Conservation (phyloP, 2,329 filamentous ascomycete species). For the Canariomyces notabilis region DNA sequence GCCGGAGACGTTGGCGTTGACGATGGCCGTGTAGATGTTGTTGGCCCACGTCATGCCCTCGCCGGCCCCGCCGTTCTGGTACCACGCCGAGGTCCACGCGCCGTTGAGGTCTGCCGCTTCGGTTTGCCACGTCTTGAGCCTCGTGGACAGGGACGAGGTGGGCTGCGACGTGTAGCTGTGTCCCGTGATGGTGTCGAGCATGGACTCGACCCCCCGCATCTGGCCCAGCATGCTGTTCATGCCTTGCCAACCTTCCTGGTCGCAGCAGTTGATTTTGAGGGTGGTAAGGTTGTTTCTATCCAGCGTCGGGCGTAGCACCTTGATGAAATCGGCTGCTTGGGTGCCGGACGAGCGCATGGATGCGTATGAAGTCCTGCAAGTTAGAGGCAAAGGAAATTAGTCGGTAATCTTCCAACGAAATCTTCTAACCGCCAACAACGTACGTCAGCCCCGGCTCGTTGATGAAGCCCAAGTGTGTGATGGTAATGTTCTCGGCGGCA, state of each 20-base stretch:
- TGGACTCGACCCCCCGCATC: slow-evolving; percentile 35
- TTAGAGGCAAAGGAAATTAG: background rate
- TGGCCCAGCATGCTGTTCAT: slow-evolving; percentile 21
- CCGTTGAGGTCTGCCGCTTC: slow-evolving; percentile 41
- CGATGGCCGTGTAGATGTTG: slow-evolving; percentile 46
- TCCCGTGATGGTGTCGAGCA: slow-evolving; percentile 37
- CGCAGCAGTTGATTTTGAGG: slow-evolving; percentile 24
- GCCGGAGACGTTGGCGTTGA: slow-evolving; percentile 43
- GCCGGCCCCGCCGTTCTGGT: slow-evolving; percentile 38
- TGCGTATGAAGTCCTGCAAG: slow-evolving; percentile 25
- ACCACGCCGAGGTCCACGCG: slow-evolving; percentile 38
- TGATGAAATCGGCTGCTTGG: slow-evolving; percentile 35
- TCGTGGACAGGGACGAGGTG: slow-evolving; percentile 34
- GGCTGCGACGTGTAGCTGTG: slow-evolving; percentile 39
- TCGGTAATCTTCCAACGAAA: no score
- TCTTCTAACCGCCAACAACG: background rate
- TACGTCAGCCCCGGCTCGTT: slow-evolving; percentile 32
- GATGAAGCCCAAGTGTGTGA: slow-evolving; percentile 32
- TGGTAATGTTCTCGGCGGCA: slow-evolving; percentile 26
- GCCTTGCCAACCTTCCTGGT: slow-evolving; percentile 19
- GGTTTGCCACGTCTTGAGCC: slow-evolving; percentile 41
- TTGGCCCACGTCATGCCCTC: slow-evolving; percentile 54
- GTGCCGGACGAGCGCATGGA: slow-evolving; percentile 34
- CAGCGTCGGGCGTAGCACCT: slow-evolving; percentile 40
- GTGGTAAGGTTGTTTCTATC: slow-evolving; percentile 31